Evolutionary conservation across 768 basidiomycete genomes (phyloP), one percentile per base, ranked within the genome.

Genomic region (Fistulinella prunicolor): DNA sequence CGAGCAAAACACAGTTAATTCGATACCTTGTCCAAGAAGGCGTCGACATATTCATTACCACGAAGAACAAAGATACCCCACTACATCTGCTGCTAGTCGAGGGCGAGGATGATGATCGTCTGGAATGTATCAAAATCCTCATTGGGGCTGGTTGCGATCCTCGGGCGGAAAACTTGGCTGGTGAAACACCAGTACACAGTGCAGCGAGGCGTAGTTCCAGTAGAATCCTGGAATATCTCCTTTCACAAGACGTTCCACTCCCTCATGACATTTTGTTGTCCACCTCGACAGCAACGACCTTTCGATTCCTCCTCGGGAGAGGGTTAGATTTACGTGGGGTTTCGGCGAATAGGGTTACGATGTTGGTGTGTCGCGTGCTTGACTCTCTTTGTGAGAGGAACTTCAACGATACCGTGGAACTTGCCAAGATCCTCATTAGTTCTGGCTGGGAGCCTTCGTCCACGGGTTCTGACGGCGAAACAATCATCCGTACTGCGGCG

Each of bases 101-200:
- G 16, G 38, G 38, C 6, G 2, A 16, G 9, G 12, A 30, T 6
- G 37, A 46, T 3, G n/a, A 40, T 14, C 1, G 37, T 23, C n/a
- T 26, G 22, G 38, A 34, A 22, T 10, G 38, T 20, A n/a, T 46
- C n/a, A 34, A 30, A n/a, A 10, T 45, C 1, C 30, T 51, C 0
- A 7, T 38, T 13, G 29, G 38, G 4, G 49, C 43, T 6, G 52
- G 52, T 1, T 53, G 52, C 20, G 10, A 42, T 6, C 44, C 40
- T 17, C 9, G 28, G 0, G n/a, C 17, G 1, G 4, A 1, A 8
- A 53, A 53, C 4, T 3, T 0, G 4, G 4, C 2, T 1, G 42
- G 35, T 0, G 21, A 55, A 1, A 49, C 46, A 6, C 46, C 40
- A 3, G 4, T 47, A 23, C 37, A 46, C 2, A 0, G 0, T 2